Evolutionary conservation across 352 stramenopile genomes (phyloP), one percentile per base, ranked within the genome.

Genomic region (Pythium graminicola): DNA sequence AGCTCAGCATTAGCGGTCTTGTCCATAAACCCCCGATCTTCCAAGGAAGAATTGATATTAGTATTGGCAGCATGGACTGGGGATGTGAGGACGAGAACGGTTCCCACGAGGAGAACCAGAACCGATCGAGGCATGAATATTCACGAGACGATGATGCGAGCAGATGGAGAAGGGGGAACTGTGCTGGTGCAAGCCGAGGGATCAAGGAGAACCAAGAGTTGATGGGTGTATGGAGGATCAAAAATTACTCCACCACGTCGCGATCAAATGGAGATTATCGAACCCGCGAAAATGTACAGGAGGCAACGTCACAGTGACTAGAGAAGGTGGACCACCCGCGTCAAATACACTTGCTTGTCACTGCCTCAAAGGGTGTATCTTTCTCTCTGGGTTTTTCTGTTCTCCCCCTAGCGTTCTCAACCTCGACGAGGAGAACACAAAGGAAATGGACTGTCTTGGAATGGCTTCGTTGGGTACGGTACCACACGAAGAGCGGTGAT

Each of bases 11-110:
- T 64, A 17, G 49, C 57, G 33, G 40, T 23, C 22, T 54, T 54
- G 43, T 64, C 49, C 57, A 64, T 58, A 19, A 42, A 58, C 7
- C 54, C 36, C 3, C 49, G 49, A 17, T 57, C 29, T 44, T 64
- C 57, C 9, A 27, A 22, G 11, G 39, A 10, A 9, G 43, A 48
- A 41, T 40, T 54, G 11, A n/a, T 51, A 28, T 17, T 55, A 24
- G 33, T 17, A n/a, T n/a, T 45, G 32, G 31, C 27, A 2, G 42
- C 29, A 4, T 39, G 8, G 9, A 24, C 9, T 14, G 40, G 31
- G 17, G 45, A 17, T 10, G 41, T 23, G 11, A 11, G 23, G 20
- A 17, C 11, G 10, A 31, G 28, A 23, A 46, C 17, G 6, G 23
- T 39, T 33, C 16, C 10, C 8, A 45, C 22, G 17, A 55, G 48